Conservation (phyloP, 2,329 filamentous ascomycete genomes). For the Neurospora sp. region DNA sequence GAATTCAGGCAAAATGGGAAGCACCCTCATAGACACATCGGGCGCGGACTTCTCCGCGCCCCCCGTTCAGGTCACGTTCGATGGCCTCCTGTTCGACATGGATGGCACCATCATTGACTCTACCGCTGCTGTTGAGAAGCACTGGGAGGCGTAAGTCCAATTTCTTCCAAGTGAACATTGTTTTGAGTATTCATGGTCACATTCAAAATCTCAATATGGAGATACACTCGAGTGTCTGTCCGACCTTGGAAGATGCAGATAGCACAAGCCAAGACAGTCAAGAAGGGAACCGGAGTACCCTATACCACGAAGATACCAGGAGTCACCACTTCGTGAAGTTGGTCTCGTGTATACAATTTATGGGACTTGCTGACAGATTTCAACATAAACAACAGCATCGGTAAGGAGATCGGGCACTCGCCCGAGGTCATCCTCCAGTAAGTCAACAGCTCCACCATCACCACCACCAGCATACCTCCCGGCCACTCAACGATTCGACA, state of each 20-base stretch:
- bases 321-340: background rate
- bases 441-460: background rate
- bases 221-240: background rate
- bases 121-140: conserved; percentile 65
- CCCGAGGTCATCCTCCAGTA: conserved; percentile 70
- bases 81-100: conserved; percentile 62
- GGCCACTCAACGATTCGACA: background rate
- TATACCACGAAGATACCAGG: background rate
- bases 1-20: conserved; percentile 13
- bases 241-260: background rate
- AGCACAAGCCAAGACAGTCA: background rate
- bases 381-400: conserved; percentile 45
- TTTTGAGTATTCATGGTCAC: background rate
- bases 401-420: conserved; percentile 72
- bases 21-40: conserved; percentile 5
- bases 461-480: background rate
- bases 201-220: background rate
- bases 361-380: conserved; percentile 8
- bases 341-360: background rate
- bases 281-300: background rate
- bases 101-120: conserved; percentile 80
- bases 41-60: conserved; percentile 30
- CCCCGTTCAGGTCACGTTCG: conserved; percentile 37
- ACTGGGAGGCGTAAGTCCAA: conserved; percentile 56
- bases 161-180: background rate